Conservation (phyloP, 2,329 filamentous ascomycete species). For the Coniochaeta prunicola region DNA sequence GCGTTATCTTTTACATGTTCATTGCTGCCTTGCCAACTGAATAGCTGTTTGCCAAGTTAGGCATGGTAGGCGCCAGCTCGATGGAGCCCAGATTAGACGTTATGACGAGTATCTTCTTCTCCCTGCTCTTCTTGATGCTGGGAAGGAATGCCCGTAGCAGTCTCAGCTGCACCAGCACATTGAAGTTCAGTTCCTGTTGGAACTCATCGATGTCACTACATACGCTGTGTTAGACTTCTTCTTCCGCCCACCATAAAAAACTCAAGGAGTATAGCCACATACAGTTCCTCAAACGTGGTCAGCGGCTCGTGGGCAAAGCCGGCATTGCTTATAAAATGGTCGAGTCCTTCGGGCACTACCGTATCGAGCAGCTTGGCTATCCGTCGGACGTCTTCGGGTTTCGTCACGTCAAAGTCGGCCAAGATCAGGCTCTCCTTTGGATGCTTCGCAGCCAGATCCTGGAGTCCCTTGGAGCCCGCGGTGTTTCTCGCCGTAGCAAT, state of each 20-base stretch:
- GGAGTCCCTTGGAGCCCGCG: slow-evolving; percentile 8
- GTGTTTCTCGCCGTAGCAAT: slow-evolving; percentile 13
- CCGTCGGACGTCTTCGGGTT: slow-evolving; percentile 6
- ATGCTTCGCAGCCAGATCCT: slow-evolving; percentile 6
- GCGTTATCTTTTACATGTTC: slow-evolving; percentile 8
- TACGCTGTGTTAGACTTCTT: neutral
- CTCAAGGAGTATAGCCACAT: too few relatives aligned
- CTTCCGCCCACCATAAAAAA: neutral
- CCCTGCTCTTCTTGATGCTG: slow-evolving; percentile 9
- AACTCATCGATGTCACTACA: slow-evolving; percentile 4
- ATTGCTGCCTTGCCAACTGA: slow-evolving; percentile 11
- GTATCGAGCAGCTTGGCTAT: slow-evolving; percentile 9
- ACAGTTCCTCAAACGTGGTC: slow-evolving; percentile 13
- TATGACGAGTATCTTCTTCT: slow-evolving; percentile 12
- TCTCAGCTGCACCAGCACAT: slow-evolving; percentile 4
- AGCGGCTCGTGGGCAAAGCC: slow-evolving; percentile 7
- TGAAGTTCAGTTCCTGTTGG: slow-evolving; percentile 1
- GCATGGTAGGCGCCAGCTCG: slow-evolving; percentile 6
- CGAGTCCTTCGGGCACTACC: slow-evolving; percentile 13
- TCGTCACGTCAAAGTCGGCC: slow-evolving; percentile 7
- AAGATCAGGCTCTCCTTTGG: slow-evolving; percentile 5
- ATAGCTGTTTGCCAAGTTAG: slow-evolving; percentile 11
- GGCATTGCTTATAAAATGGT: slow-evolving; percentile 15
- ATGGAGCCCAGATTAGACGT: slow-evolving; percentile 14
- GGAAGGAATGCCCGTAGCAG: slow-evolving; percentile 14